Evolutionary conservation across 2,329 filamentous ascomycete species (phyloP).

Genomic region (Alternaria metachromatica): DNA sequence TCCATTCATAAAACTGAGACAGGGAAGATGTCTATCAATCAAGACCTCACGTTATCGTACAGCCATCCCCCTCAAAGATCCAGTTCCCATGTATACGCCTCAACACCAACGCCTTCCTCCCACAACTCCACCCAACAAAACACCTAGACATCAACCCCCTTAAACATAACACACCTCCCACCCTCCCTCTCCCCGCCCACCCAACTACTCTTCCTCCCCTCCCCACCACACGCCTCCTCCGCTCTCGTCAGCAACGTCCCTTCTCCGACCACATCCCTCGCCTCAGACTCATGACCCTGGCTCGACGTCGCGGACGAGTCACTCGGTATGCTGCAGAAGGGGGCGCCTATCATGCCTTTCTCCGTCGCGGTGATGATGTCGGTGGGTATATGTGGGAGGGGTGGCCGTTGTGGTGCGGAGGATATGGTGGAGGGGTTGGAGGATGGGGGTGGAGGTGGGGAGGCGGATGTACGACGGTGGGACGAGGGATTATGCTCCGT

Average conservation of each 20-base stretch:
- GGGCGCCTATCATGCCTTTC: conserved; percentile 25
- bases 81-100: neutral
- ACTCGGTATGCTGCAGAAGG: neutral
- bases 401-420: neutral
- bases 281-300: neutral
- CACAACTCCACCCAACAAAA: no score
- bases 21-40: neutral
- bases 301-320: neutral
- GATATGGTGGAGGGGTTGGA: neutral
- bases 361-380: conserved; percentile 31
- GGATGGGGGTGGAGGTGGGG: neutral
- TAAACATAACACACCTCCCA: conserved; percentile 27
- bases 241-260: conserved; percentile 7
- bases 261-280: neutral
- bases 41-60: neutral
- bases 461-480: neutral
- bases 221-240: conserved; percentile 16
- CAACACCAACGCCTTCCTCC: no score
- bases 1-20: neutral
- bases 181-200: neutral
- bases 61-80: neutral
- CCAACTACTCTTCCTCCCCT: conserved; percentile 6
- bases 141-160: conserved; percentile 31
- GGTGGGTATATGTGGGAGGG: neutral
- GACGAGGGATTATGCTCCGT: neutral